Evolutionary conservation across 805 yeast species (phyloP).

Genomic region (Starmerella vaccinii): DNA sequence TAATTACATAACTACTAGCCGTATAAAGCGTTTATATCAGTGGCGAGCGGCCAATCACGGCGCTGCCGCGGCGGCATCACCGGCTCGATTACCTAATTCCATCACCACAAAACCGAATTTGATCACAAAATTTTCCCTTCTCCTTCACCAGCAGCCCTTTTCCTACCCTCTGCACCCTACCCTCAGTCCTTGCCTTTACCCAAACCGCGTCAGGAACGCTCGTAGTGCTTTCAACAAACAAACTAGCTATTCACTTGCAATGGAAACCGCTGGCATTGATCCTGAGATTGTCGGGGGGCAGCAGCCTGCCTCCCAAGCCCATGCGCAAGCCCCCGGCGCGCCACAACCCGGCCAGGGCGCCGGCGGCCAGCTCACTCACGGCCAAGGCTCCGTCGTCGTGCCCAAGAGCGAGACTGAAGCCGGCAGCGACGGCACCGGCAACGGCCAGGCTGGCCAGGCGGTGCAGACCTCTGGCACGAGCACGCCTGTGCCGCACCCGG

Average conservation of each 20-base stretch:
- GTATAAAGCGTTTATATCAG: constrained; percentile 3
- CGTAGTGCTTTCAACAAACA: not conserved
- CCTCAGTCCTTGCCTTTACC: constrained; percentile 25
- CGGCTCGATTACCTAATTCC: not conserved
- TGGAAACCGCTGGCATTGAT: constrained; percentile 29
- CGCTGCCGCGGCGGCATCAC: constrained; percentile 1
- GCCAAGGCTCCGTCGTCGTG: constrained; percentile 4
- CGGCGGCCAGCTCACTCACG: constrained; percentile 8
- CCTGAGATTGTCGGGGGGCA: constrained; percentile 31
- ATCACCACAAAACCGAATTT: constrained; percentile 5
- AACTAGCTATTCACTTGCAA: constrained; percentile 3
- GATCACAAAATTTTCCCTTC: constrained; percentile 6
- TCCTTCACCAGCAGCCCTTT: constrained; percentile 17
- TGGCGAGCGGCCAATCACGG: not conserved
- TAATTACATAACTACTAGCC: not conserved
- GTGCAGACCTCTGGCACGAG: constrained; percentile 6
- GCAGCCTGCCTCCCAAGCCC: constrained; percentile 18
- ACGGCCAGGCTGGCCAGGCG: constrained; percentile 14
- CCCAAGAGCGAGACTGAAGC: constrained; percentile 8
- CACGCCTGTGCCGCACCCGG: constrained; percentile 7
- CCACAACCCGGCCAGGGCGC: constrained; percentile 20
- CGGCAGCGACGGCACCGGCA: constrained; percentile 8
- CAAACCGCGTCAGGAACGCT: constrained; percentile 22
- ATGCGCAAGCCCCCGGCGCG: constrained; percentile 15
- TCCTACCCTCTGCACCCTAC: constrained; percentile 24